A percentile compares a stretch with the other conserved stretches of the same genome.
These are phyloP conservation scores for Pugionium cornutum DNA, from an alignment of 345 rosid species.

Conservation along the genomic window DNA sequence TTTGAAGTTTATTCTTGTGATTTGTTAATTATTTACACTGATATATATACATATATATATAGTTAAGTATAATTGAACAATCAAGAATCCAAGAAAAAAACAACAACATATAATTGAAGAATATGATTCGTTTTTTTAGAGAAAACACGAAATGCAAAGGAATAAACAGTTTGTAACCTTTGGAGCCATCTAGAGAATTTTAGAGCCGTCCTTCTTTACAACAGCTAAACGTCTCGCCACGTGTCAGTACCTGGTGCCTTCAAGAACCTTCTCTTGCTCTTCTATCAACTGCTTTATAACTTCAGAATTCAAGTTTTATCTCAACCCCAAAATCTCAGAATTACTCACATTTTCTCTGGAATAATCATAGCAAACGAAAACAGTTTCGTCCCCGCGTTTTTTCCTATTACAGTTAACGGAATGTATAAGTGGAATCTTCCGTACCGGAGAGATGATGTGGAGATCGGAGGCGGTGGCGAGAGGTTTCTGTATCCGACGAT, in stretches of 20 bases:
- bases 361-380: background rate
- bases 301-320: background rate
- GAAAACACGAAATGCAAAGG: background rate
- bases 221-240: background rate
- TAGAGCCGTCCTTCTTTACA: conserved; percentile 1
- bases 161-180: background rate
- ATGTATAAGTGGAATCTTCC: conserved; percentile 52
- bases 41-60: no score
- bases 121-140: no score
- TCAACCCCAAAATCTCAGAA: background rate
- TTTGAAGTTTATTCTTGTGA: no score
- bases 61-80: no score
- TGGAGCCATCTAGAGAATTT: conserved; percentile 22
- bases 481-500: conserved; percentile 73
- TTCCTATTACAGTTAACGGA: background rate
- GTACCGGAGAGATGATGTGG: conserved; percentile 59
- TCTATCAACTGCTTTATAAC: conserved; percentile 32
- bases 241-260: background rate
- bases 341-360: background rate
- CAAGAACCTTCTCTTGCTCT: conserved; percentile 32
- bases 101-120: no score
- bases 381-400: background rate
- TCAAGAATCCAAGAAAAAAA: no score
- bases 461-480: conserved; percentile 50
- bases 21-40: no score